Conservation (phyloP, 257 asterid species). For the Mentha longifolia region DNA sequence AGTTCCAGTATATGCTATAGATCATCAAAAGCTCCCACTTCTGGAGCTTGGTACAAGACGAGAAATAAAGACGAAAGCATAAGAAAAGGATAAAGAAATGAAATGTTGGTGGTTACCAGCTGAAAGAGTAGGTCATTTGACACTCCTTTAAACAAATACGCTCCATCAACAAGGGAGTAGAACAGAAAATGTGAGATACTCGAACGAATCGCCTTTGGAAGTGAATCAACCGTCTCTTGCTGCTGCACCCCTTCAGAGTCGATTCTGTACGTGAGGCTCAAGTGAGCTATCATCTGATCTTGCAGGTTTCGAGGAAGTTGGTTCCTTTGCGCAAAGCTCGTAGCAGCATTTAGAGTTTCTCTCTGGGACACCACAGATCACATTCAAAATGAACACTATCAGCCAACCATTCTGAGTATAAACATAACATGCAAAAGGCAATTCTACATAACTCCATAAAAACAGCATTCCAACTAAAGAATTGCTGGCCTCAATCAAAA, state of each 20-base stretch:
- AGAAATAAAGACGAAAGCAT: background rate
- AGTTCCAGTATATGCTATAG: no score
- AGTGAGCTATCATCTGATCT: slow-evolving; percentile 83
- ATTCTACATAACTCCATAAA: no score
- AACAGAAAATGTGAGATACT: slow-evolving; percentile 73
- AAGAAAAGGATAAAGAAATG: slow-evolving; percentile 58
- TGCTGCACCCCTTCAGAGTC: slow-evolving; percentile 86
- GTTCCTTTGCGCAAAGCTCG: slow-evolving; percentile 77
- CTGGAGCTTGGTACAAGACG: background rate
- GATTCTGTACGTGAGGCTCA: slow-evolving; percentile 72
- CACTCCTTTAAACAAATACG: slow-evolving; percentile 75
- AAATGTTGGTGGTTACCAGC: slow-evolving; percentile 61
- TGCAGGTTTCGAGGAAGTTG: slow-evolving; percentile 63
- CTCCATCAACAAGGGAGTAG: slow-evolving; percentile 66
- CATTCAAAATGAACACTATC: background rate
- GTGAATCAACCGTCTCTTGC: slow-evolving; percentile 75
- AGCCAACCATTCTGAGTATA: no score
- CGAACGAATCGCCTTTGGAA: slow-evolving; percentile 85
- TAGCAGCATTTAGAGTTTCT: slow-evolving; percentile 78
- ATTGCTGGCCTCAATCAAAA: background rate
- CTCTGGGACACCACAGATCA: slow-evolving; percentile 41
- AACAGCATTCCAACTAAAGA: no score
- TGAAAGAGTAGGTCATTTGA: slow-evolving; percentile 85
- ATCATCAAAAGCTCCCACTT: background rate
- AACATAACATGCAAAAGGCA: no score